Percentiles rank a stretch among this genome's conserved stretches.
Conservation (phyloP, 345 rosid genomes). For the Hirschfeldia incana region DNA sequence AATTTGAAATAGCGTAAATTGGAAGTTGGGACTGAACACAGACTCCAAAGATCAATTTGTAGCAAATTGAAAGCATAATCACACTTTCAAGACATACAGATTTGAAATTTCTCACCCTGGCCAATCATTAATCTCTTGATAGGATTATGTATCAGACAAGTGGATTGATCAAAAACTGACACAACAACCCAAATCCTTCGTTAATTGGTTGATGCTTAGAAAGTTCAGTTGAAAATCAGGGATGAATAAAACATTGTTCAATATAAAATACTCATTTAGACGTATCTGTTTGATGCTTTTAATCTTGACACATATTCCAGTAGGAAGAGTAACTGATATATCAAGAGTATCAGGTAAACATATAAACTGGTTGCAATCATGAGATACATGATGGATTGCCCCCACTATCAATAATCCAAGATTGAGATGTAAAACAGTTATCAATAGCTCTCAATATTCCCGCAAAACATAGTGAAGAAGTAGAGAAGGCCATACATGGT, state of each 20-base stretch:
- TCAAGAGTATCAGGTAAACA: not conserved
- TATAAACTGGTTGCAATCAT: not conserved
- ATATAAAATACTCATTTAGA: not conserved
- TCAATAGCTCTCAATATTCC: not conserved
- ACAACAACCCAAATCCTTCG: not conserved
- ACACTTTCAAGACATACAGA: not conserved
- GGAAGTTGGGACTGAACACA: no score
- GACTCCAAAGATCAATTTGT: no score
- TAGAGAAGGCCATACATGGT: not conserved
- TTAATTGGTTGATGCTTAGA: not conserved
- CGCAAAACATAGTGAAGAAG: not conserved
- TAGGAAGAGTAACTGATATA: not conserved
- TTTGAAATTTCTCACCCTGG: not conserved
- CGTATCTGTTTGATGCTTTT: not conserved
- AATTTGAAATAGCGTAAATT: no score
- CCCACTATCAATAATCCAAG: no score
- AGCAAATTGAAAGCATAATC: no score
- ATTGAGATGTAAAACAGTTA: not conserved
- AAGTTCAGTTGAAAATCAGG: not conserved
- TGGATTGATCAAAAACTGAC: not conserved
- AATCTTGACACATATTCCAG: not conserved
- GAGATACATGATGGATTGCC: not conserved
- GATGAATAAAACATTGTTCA: not conserved
- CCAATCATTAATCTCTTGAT: not conserved
- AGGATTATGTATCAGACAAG: not conserved